phyloP scores from a whole-genome alignment of 306 rosid genomes.

The Begonia fuchsioides region DNA sequence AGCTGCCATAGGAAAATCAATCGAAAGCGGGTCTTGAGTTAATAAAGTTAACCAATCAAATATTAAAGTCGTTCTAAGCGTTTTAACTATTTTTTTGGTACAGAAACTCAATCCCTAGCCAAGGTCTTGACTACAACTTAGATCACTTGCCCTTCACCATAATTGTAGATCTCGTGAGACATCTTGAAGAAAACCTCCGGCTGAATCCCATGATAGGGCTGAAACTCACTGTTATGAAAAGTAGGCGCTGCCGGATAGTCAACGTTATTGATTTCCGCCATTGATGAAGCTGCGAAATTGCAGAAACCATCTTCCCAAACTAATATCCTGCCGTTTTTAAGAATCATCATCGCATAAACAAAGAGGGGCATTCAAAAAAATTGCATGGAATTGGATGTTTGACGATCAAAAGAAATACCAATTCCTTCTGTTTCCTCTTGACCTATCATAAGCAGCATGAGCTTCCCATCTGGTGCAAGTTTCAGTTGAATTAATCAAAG shows the following conservation, averaged over 20 bases:
- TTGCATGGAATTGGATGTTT: slow-evolving; percentile 1
- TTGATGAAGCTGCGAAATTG: slow-evolving; percentile 66
- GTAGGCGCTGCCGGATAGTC: too few relatives aligned
- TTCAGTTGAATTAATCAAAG: too few relatives aligned
- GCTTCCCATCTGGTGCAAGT: slow-evolving; percentile 66
- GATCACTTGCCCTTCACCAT: slow-evolving; percentile 71
- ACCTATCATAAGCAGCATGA: slow-evolving; percentile 79
- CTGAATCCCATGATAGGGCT: slow-evolving; percentile 52
- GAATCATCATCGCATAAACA: too few relatives aligned
- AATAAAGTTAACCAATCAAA: too few relatives aligned
- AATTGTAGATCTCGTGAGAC: slow-evolving; percentile 99
- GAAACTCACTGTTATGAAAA: slow-evolving; percentile 23
- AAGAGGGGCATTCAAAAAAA: too few relatives aligned
- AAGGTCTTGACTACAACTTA: background rate
- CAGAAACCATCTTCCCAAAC: slow-evolving; percentile 99
- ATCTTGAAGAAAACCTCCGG: slow-evolving; percentile 96
- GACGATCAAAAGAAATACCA: slow-evolving; percentile 29
- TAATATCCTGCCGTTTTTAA: slow-evolving; percentile 48
- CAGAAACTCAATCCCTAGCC: too few relatives aligned
- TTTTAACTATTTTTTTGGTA: too few relatives aligned
- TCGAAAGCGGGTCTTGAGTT: background rate
- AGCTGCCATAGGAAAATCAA: slow-evolving; percentile 22
- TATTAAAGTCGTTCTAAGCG: too few relatives aligned
- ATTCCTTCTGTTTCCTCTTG: slow-evolving; percentile 97
- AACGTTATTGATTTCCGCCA: slow-evolving; percentile 1